phyloP scores from a whole-genome alignment of 2,329 filamentous ascomycete genomes.

The Ilyonectria sp. region DNA sequence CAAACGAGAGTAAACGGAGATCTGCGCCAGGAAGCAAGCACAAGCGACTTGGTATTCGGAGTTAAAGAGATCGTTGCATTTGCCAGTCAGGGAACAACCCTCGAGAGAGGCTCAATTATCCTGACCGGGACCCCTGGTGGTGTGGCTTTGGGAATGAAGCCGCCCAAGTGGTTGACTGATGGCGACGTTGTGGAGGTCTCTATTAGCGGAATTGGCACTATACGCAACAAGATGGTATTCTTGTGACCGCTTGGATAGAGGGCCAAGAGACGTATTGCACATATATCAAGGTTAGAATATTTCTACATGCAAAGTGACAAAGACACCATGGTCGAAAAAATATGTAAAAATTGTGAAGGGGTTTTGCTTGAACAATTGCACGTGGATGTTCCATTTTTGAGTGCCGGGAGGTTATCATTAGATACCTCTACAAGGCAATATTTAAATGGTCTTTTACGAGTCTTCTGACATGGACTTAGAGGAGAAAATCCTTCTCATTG shows the following conservation, averaged over 20 bases:
- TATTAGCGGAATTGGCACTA: conserved; percentile 25
- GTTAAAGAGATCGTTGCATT: conserved; percentile 19
- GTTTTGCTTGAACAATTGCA: no score
- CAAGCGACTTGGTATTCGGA: conserved; percentile 26
- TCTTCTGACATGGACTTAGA: no score
- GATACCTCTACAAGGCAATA: no score
- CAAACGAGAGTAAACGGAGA: conserved; percentile 32
- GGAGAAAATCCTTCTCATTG: no score
- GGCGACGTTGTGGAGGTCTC: conserved; percentile 32
- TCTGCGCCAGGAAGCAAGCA: conserved; percentile 22
- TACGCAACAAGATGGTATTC: conserved; percentile 29
- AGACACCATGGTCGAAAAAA: no score
- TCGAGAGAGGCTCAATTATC: conserved; percentile 24
- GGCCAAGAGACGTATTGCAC: background rate
- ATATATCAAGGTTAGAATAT: background rate
- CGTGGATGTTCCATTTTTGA: no score
- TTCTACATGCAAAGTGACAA: no score
- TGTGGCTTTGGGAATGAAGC: conserved; percentile 28
- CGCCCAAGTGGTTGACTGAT: conserved; percentile 20
- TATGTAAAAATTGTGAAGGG: no score
- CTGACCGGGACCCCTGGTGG: conserved; percentile 32
- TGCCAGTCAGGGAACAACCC: conserved; percentile 29
- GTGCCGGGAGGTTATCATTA: no score
- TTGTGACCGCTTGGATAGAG: background rate
- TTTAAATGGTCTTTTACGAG: no score